Evolutionary conservation across 225 moss, liverwort and hornwort genomes (phyloP), one percentile per base, ranked within the genome.

Genomic region (Polytrichum commune): DNA sequence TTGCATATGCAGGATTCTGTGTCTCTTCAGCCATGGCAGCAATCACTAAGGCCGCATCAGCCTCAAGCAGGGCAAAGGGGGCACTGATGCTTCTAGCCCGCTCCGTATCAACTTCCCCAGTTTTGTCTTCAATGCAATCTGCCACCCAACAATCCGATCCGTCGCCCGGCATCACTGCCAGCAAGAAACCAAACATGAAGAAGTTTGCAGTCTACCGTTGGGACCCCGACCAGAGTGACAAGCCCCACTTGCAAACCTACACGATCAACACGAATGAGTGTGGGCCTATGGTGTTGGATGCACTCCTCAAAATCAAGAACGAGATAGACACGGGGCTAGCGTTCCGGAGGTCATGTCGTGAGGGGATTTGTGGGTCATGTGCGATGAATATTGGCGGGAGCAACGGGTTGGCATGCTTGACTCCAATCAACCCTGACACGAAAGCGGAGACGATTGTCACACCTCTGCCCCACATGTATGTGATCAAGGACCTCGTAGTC

Each of bases 281-380:
- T 69, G 97, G 97, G 62, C 97, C 97, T 6, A 97, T 97, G 97
- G 94, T 97, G 64, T 73, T 98, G 81, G 97, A 98, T 67, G 97
- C 97, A 27, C 78, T 98, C 65, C 66, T 98, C 54, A 98, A 94
- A 78, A 98, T 98, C 64, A 98, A 98, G 81, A 98, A 94, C 56
- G 97, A 98, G 73, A 22, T 78, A 0, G 97, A 98, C 65, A 78
- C 97, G 3, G 76, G 88, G 32, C 74, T 98, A 62, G 70, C 92
- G 19, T 98, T 98, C 82, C 87, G 97, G 75, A 80, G 97, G 55
- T 98, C 97, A n/a, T 98, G 97, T 18, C 86, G 97, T n/a, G 97
- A 98, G 72, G 97, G 97, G 28, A 98, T 98, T 73, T 98, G 97
- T 66, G 97, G 97, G 26, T 94, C 94, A 3, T 98, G 97, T 71